Evolutionary conservation across 2,329 filamentous ascomycete genomes (phyloP).

Genomic region (Penicillium sp.): DNA sequence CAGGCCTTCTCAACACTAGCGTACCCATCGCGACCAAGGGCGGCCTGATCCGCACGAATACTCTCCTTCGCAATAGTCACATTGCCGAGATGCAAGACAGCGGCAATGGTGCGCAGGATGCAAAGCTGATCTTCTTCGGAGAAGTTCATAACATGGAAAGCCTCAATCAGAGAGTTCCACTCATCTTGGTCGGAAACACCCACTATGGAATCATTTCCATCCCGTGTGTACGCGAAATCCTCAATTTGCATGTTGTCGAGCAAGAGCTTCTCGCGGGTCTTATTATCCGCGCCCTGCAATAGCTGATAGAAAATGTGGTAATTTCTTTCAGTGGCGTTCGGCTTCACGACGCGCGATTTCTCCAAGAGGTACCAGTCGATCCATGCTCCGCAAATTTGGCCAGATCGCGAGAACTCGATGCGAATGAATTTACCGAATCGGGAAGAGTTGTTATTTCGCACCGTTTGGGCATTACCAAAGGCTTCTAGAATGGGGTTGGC

Average conservation of each 20-base stretch:
- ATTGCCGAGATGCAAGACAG: conserved; percentile 90
- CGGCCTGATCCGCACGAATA: conserved; percentile 83
- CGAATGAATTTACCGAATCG: conserved; percentile 98
- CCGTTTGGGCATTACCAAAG: conserved; percentile 96
- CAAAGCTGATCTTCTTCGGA: conserved; percentile 76
- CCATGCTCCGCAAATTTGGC: conserved; percentile 90
- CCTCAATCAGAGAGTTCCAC: conserved; percentile 86
- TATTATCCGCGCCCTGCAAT: conserved; percentile 73
- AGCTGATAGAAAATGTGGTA: conserved; percentile 98
- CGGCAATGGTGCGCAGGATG: conserved; percentile 83
- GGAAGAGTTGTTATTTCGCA: conserved; percentile 97
- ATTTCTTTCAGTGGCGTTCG: conserved; percentile 85
- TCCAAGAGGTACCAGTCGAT: conserved; percentile 99
- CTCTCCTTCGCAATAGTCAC: conserved; percentile 88
- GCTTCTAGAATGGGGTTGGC: conserved; percentile 97
- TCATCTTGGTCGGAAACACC: conserved; percentile 89
- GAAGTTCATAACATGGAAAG: conserved; percentile 93
- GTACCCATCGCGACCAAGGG: conserved; percentile 71
- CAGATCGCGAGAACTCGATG: conserved; percentile 85
- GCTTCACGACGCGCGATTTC: conserved; percentile 92
- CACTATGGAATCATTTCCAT: conserved; percentile 85
- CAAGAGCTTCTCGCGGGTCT: conserved; percentile 73
- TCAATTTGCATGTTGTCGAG: conserved; percentile 72
- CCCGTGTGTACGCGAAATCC: conserved; percentile 86
- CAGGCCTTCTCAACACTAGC: conserved; percentile 76